Conservation (phyloP, 1,284 basidiomycete genomes). For the Mycosarcoma maydis region DNA sequence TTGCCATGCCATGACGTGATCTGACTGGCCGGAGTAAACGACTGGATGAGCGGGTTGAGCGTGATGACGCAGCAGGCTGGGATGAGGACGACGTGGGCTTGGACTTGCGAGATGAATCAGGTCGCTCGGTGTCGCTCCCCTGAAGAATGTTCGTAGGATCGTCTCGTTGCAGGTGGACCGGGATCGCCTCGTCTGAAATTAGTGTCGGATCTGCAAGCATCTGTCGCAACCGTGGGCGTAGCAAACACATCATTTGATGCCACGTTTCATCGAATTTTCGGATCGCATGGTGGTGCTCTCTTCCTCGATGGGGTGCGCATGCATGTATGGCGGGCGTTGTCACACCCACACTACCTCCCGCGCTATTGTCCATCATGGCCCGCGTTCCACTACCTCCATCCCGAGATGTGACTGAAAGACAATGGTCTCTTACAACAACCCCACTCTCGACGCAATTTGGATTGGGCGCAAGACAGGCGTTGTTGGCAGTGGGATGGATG, state of each 20-base stretch:
- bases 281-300: neutral
- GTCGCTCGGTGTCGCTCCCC: slow-evolving; percentile 11
- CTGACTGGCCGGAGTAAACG: neutral
- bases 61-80: neutral
- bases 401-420: neutral
- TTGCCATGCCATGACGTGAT: neutral
- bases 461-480: neutral
- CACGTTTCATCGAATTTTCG: slow-evolving; percentile 4
- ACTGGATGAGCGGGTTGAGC: slow-evolving; percentile 8
- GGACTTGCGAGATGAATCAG: neutral
- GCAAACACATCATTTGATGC: slow-evolving; percentile 10
- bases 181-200: neutral
- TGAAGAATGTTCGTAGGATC: neutral
- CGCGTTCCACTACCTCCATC: slow-evolving; percentile 1
- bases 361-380: slow-evolving; percentile 11
- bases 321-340: neutral
- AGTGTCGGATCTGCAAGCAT: neutral
- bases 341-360: neutral
- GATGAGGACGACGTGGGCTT: slow-evolving; percentile 27
- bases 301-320: neutral
- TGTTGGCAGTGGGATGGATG: neutral
- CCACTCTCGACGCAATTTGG: neutral
- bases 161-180: neutral
- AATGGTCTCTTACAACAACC: neutral
- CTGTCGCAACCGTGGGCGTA: slow-evolving; percentile 20